Conservation (phyloP, 2,329 filamentous ascomycete species). For the Spiromastix sp. region DNA sequence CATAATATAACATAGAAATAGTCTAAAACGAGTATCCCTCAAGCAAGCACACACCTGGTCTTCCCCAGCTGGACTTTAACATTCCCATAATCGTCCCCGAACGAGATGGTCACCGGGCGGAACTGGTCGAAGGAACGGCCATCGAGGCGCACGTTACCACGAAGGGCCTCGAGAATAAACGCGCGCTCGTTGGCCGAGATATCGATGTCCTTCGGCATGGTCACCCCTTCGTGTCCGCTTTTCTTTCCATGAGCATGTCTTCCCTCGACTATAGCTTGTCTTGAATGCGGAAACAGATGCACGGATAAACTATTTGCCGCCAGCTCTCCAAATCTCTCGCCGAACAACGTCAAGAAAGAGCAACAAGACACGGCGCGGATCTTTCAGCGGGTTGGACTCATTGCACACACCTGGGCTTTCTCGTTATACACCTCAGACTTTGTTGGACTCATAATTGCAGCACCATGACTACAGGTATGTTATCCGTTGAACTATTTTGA, state of each 20-base stretch:
- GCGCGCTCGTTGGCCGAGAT: slow-evolving; percentile 80
- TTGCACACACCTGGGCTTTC: too few species aligned
- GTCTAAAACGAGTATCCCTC: too few species aligned
- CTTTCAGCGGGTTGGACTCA: too few species aligned
- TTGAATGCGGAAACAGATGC: not conserved
- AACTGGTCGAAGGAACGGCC: slow-evolving; percentile 72
- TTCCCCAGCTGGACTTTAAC: slow-evolving; percentile 81
- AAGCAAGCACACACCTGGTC: slow-evolving; percentile 54
- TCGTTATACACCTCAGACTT: too few species aligned
- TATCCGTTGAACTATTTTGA: too few species aligned
- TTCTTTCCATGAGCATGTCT: slow-evolving; percentile 5
- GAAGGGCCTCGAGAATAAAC: slow-evolving; percentile 75
- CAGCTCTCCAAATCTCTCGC: too few species aligned
- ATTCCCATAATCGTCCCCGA: slow-evolving; percentile 85
- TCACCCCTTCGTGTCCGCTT: slow-evolving; percentile 4
- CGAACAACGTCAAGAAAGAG: too few species aligned
- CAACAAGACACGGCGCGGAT: too few species aligned
- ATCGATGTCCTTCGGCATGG: slow-evolving; percentile 34
- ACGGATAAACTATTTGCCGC: slow-evolving; percentile 1
- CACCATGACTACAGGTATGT: slow-evolving; percentile 34
- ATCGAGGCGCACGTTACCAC: slow-evolving; percentile 73
- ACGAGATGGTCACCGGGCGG: slow-evolving; percentile 63
- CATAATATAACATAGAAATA: not conserved
- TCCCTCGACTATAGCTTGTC: not conserved
- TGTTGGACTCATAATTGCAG: too few species aligned